Evolutionary conservation across 345 rosid species (phyloP), one percentile per base, ranked within the genome.

Genomic region (Abelmoschus esculentus): DNA sequence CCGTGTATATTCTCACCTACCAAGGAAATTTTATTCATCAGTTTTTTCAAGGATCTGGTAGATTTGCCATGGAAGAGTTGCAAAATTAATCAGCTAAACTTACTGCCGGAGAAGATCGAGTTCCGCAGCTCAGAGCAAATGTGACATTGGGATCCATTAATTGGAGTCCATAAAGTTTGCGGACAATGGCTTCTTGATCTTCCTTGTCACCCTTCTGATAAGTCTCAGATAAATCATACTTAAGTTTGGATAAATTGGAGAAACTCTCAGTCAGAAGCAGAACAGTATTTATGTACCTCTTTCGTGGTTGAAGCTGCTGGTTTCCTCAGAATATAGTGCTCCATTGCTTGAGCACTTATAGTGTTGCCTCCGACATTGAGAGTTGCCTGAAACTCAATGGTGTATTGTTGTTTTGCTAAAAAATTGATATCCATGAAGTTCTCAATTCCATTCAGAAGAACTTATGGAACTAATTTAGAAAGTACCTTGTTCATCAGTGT

Each of bases 71-170:
- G 36, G 26, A 3, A 49, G 57, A 28, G 56, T 31, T 44, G 13
- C 22, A 66, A 47, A 1, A 6, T 22, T 34, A 7, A 10, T 36
- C 2, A 34, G 7, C 12, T 34, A 2, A n/a, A 52, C 56, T 87
- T 77, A 93, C 96, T 2, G 95, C 96, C 0, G 96, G 98, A 29
- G 98, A 91, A 15, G 96, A 93, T 59, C 91, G 91, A 61, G 96
- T 86, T 77, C 98, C 98, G 29, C 87, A 86, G 67, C 90, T 87
- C 7, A 93, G 92, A 67, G 96, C 96, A 70, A 93, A 91, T 63
- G 87, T 80, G 74, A 88, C 79, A 40, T 91, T 91, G 47, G 90
- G 91, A 82, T 91, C 87, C 50, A 56, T 77, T 63, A 83, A 56
- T 42, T 85, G 87, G 4, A 89, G 76, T 49, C 92, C 96, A 15